Percentiles rank a stretch among this genome's conserved stretches.
Conservation (phyloP, 1,284 basidiomycete species). For the Inonotus hispidus region DNA sequence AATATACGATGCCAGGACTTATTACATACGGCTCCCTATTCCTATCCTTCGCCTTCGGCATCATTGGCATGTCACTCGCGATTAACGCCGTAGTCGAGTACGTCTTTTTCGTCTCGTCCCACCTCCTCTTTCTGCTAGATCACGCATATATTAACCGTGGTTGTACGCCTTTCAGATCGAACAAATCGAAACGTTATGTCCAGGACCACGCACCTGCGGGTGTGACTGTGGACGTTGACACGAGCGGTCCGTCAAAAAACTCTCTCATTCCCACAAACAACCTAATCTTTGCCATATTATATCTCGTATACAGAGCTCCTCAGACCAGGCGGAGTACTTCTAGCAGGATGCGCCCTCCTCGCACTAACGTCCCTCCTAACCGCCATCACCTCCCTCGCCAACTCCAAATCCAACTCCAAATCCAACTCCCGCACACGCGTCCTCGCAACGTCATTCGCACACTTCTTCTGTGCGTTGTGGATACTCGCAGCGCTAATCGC, state of each 20-base stretch:
- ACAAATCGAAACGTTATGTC: slow-evolving; percentile 28
- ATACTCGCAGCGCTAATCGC: slow-evolving; percentile 49
- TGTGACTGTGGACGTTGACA: slow-evolving; percentile 30
- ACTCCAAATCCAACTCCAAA: slow-evolving; percentile 27
- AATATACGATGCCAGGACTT: too few relatives aligned
- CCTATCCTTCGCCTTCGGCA: neutral
- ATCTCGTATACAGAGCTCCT: slow-evolving; percentile 35
- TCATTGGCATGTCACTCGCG: neutral
- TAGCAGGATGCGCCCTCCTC: slow-evolving; percentile 38
- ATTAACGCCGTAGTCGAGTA: neutral
- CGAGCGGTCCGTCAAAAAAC: too few relatives aligned
- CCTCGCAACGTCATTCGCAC: slow-evolving; percentile 33
- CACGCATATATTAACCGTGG: slow-evolving; percentile 27
- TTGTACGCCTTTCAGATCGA: slow-evolving; percentile 32
- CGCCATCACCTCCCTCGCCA: slow-evolving; percentile 27
- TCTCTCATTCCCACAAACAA: too few relatives aligned
- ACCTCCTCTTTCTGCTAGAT: neutral
- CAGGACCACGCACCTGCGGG: slow-evolving; percentile 25
- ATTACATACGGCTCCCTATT: too few relatives aligned
- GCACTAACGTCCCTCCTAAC: slow-evolving; percentile 34
- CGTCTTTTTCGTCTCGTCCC: neutral
- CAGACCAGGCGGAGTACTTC: slow-evolving; percentile 40
- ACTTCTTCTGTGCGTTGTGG: slow-evolving; percentile 44
- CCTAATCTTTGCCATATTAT: neutral
- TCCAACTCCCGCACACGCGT: slow-evolving; percentile 21